These are phyloP conservation scores for Beauveria asiatica DNA, from an alignment of 2,329 filamentous ascomycete genomes.

Conservation along the genomic window DNA sequence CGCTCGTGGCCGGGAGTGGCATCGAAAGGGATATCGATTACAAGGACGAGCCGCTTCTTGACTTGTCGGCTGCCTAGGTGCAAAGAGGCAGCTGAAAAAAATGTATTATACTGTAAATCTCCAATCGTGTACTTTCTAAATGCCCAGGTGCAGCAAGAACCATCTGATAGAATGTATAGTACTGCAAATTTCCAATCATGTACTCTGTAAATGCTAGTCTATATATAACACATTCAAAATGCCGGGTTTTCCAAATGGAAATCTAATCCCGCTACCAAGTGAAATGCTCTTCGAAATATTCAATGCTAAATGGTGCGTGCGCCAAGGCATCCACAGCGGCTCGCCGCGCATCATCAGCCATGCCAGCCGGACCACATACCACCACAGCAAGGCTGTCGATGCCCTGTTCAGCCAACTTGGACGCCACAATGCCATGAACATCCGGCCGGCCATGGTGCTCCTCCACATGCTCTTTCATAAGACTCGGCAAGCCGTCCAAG, in stretches of 20 bases:
- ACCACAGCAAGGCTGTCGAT: constrained; percentile 30
- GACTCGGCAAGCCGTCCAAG: constrained; percentile 11
- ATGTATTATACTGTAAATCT: no score
- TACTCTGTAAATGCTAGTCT: background rate
- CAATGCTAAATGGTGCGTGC: constrained; percentile 20
- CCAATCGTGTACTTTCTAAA: background rate
- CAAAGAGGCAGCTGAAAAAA: no score
- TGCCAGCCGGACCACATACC: constrained; percentile 34
- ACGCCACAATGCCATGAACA: constrained; percentile 23
- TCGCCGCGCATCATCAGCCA: constrained; percentile 35
- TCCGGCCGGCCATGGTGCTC: constrained; percentile 24
- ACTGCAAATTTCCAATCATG: background rate
- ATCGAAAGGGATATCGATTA: constrained; percentile 25
- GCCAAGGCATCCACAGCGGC: constrained; percentile 26
- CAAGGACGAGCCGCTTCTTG: constrained; percentile 17
- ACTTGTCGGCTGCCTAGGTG: background rate
- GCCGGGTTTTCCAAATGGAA: background rate
- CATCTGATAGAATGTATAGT: no score
- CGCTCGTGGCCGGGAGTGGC: constrained; percentile 18
- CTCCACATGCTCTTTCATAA: constrained; percentile 15
- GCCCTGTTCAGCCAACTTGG: constrained; percentile 16
- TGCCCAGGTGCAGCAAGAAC: background rate
- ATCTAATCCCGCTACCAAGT: constrained; percentile 25
- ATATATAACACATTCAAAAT: background rate
- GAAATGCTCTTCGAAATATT: constrained; percentile 37